A percentile compares a stretch with the other conserved stretches of the same genome.
Evolutionary conservation across 1,139 yeast genomes (phyloP).

Genomic region (Kodamaea suecica): DNA sequence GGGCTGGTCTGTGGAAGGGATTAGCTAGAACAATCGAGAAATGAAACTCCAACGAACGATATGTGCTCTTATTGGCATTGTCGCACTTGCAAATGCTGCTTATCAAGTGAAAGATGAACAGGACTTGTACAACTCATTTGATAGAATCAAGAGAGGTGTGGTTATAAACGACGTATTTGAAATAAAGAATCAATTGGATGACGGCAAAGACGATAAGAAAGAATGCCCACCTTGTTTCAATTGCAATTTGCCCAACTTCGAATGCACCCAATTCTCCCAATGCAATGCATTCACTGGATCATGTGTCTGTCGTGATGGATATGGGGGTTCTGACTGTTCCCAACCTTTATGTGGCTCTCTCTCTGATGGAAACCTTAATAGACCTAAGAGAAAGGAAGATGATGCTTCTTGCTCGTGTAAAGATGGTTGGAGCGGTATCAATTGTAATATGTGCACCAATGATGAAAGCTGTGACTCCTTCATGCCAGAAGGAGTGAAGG

Average conservation of each 20-base stretch:
- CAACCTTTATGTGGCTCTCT: slow-evolving; percentile 86
- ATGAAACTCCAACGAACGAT: background rate
- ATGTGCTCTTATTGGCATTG: background rate
- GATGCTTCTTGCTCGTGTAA: slow-evolving; percentile 60
- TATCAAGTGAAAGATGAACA: background rate
- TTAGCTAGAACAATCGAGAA: too few species aligned
- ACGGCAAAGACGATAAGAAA: slow-evolving; percentile 8
- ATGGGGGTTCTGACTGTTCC: slow-evolving; percentile 90
- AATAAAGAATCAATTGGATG: slow-evolving; percentile 13
- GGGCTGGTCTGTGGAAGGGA: too few species aligned
- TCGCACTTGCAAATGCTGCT: background rate
- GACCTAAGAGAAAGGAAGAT: slow-evolving; percentile 57
- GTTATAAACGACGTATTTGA: slow-evolving; percentile 28
- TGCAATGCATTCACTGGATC: slow-evolving; percentile 87
- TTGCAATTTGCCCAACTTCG: slow-evolving; percentile 87
- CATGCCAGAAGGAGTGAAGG: slow-evolving; percentile 83
- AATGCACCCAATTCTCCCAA: slow-evolving; percentile 81
- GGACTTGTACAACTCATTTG: slow-evolving; percentile 16
- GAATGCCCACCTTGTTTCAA: slow-evolving; percentile 78
- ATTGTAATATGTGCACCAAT: slow-evolving; percentile 76
- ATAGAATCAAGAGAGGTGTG: slow-evolving; percentile 24
- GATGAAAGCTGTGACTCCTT: slow-evolving; percentile 80
- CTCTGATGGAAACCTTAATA: slow-evolving; percentile 56
- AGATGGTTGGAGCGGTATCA: slow-evolving; percentile 90
- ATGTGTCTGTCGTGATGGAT: slow-evolving; percentile 91